Evolutionary conservation across 768 basidiomycete species (phyloP).

Genomic region (Russula sp.): DNA sequence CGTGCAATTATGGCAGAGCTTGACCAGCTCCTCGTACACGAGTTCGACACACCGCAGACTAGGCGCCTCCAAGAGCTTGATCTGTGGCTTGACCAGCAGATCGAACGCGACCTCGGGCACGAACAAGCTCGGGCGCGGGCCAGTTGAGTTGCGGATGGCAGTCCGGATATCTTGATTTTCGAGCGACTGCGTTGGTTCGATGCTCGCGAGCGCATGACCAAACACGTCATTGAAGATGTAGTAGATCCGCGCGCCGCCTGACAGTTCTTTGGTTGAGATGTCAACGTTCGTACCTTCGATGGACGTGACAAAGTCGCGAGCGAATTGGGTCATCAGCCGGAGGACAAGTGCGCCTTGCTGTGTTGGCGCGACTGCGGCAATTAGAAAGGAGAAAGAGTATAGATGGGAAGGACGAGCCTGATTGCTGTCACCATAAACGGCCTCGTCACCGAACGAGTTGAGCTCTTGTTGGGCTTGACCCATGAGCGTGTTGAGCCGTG

Average conservation of each 20-base stretch:
- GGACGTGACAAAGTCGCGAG: slow-evolving; percentile 92
- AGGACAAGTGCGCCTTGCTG: slow-evolving; percentile 86
- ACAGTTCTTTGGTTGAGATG: slow-evolving; percentile 96
- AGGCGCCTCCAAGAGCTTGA: slow-evolving; percentile 91
- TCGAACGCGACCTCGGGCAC: slow-evolving; percentile 98
- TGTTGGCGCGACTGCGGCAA: not conserved
- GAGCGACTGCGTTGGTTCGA: slow-evolving; percentile 87
- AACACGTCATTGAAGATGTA: slow-evolving; percentile 99
- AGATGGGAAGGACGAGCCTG: slow-evolving; percentile 39
- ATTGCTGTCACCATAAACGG: slow-evolving; percentile 87
- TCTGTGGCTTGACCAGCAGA: slow-evolving; percentile 94
- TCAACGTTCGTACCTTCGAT: slow-evolving; percentile 97
- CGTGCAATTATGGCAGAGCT: slow-evolving; percentile 98
- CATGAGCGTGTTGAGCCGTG: slow-evolving; percentile 94
- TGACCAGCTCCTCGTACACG: slow-evolving; percentile 98
- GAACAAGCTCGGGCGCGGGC: slow-evolving; percentile 91
- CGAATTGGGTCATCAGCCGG: slow-evolving; percentile 97
- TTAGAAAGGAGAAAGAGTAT: not conserved
- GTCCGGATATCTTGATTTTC: slow-evolving; percentile 95
- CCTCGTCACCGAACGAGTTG: slow-evolving; percentile 91
- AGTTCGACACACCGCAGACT: slow-evolving; percentile 94
- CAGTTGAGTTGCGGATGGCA: slow-evolving; percentile 97
- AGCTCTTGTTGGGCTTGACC: slow-evolving; percentile 98
- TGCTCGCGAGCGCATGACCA: slow-evolving; percentile 81
- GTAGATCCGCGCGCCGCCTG: slow-evolving; percentile 95